Evolutionary conservation across 257 asterid genomes (phyloP).

Genomic region (Avicennia marina): DNA sequence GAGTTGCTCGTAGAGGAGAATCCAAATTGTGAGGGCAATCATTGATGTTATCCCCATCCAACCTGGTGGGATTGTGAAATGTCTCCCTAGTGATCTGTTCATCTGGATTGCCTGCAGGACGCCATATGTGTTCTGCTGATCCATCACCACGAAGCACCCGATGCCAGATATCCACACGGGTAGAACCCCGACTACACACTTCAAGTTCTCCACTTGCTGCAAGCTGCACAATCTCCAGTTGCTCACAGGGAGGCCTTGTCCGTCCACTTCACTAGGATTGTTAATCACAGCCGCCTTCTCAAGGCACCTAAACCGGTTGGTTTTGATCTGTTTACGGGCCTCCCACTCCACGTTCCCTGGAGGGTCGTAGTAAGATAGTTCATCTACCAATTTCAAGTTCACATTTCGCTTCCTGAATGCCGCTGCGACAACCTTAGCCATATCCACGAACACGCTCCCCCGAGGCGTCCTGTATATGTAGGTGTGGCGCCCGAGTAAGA

Average conservation of each 20-base stretch:
- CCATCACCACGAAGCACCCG: conserved; percentile 62
- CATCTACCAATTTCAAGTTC: background rate
- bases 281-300: conserved; percentile 59
- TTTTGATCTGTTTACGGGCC: background rate
- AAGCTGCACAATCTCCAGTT: conserved; percentile 64
- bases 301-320: conserved; percentile 33
- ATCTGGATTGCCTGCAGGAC: conserved; percentile 67
- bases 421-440: conserved; percentile 51
- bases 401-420: conserved; percentile 37
- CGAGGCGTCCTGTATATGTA: conserved; percentile 39
- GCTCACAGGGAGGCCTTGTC: conserved; percentile 29
- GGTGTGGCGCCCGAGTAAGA: conserved; percentile 50
- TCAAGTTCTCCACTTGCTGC: conserved; percentile 53
- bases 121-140: conserved; percentile 63
- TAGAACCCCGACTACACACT: conserved; percentile 41
- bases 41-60: conserved; percentile 82
- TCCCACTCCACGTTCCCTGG: conserved; percentile 14
- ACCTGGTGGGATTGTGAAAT: conserved; percentile 64
- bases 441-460: conserved; percentile 55
- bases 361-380: conserved; percentile 26
- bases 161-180: conserved; percentile 77
- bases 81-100: conserved; percentile 32
- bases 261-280: conserved; percentile 36
- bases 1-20: conserved; percentile 52
- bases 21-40: conserved; percentile 68